These are phyloP conservation scores for Alternaria tenuissima DNA, from an alignment of 2,329 filamentous ascomycete genomes.

Conservation along the genomic window DNA sequence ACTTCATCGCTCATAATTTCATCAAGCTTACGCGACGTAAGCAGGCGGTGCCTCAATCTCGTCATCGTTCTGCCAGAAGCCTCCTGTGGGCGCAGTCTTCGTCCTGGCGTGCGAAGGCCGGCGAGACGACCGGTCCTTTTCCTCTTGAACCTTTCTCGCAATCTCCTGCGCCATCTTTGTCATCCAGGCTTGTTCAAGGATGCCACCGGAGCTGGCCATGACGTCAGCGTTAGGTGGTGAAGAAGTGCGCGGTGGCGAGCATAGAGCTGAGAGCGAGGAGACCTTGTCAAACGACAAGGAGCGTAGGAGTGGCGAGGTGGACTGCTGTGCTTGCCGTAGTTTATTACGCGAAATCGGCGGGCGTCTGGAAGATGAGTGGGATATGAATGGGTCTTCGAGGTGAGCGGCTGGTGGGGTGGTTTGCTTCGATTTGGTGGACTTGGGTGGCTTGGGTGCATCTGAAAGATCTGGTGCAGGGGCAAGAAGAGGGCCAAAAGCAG, in stretches of 20 bases:
- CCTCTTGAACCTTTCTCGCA: slow-evolving; percentile 83
- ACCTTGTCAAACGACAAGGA: slow-evolving; percentile 47
- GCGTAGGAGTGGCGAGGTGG: slow-evolving; percentile 48
- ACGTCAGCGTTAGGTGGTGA: slow-evolving; percentile 36
- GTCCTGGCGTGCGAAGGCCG: slow-evolving; percentile 15
- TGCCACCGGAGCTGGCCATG: slow-evolving; percentile 54
- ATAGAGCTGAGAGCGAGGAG: slow-evolving; percentile 35
- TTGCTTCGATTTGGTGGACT: slow-evolving; percentile 32
- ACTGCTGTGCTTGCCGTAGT: slow-evolving; percentile 43
- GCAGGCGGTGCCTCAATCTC: slow-evolving; percentile 45
- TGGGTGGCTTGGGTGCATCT: slow-evolving; percentile 38
- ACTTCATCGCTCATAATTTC: slow-evolving; percentile 22
- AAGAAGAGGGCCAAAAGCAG: slow-evolving; percentile 31
- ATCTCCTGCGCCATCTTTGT: slow-evolving; percentile 95
- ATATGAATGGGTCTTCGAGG: slow-evolving; percentile 20
- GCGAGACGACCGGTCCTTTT: slow-evolving; percentile 65
- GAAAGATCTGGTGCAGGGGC: slow-evolving; percentile 39
- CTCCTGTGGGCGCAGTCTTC: slow-evolving; percentile 18
- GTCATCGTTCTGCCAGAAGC: slow-evolving; percentile 38
- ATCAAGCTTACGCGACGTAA: slow-evolving; percentile 35
- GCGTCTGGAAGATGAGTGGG: slow-evolving; percentile 27
- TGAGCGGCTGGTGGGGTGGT: slow-evolving; percentile 10
- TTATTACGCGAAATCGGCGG: slow-evolving; percentile 43
- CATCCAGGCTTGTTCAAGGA: slow-evolving; percentile 84
- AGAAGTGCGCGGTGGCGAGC: slow-evolving; percentile 33